These are phyloP conservation scores for Globisporangium lucens DNA, from an alignment of 352 stramenopile genomes.

Conservation along the genomic window DNA sequence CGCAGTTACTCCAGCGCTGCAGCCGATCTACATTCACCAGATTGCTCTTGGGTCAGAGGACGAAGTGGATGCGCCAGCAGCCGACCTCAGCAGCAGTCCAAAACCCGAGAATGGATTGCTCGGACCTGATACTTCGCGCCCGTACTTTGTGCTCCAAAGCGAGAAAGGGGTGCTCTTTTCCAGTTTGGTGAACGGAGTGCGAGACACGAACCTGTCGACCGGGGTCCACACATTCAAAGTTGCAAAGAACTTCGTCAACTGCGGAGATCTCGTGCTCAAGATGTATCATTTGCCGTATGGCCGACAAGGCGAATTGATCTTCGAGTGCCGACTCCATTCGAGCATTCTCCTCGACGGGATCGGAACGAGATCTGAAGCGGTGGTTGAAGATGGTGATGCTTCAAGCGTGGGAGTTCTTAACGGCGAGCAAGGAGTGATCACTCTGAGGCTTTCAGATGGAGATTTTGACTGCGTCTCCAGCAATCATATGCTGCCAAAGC, in stretches of 20 bases:
- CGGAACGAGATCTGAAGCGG: slow-evolving; percentile 11
- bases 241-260: slow-evolving; percentile 52
- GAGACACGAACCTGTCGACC: slow-evolving; percentile 51
- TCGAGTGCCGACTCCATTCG: slow-evolving; percentile 70
- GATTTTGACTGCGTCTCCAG: slow-evolving; percentile 84
- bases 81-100: slow-evolving; percentile 5
- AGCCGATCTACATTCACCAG: slow-evolving; percentile 77
- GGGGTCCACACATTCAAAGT: slow-evolving; percentile 68
- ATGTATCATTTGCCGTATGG: slow-evolving; percentile 90
- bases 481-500: slow-evolving; percentile 58
- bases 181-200: slow-evolving; percentile 80
- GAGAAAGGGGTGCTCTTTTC: slow-evolving; percentile 86
- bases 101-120: slow-evolving; percentile 12
- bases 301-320: slow-evolving; percentile 75
- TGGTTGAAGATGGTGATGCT: slow-evolving; percentile 14
- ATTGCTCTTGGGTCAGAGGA: slow-evolving; percentile 50
- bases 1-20: slow-evolving; percentile 59
- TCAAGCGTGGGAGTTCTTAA: slow-evolving; percentile 15
- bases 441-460: slow-evolving; percentile 54
- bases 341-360: slow-evolving; percentile 67
- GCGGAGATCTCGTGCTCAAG: slow-evolving; percentile 70
- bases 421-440: slow-evolving; percentile 37
- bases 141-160: slow-evolving; percentile 86
- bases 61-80: slow-evolving; percentile 16
- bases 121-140: slow-evolving; percentile 37